Percentiles rank a stretch among this genome's conserved stretches.
Conservation (phyloP, 306 rosid species). For the Vigna hirtella region DNA sequence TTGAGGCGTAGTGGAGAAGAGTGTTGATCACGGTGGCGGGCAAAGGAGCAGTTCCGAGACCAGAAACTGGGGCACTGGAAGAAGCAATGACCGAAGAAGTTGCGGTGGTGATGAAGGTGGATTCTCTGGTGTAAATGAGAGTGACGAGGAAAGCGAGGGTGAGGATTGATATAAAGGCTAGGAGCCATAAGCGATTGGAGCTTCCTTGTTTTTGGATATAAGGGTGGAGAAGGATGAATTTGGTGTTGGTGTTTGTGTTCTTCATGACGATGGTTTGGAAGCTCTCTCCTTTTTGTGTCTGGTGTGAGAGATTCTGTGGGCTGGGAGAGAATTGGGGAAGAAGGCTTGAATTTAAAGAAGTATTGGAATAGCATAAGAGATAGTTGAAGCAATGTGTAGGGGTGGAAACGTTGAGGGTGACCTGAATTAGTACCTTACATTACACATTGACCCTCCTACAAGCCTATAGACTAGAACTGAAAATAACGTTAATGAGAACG, state of each 20-base stretch:
- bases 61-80: conserved; percentile 36
- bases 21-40: conserved; percentile 86
- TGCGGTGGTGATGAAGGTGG: conserved; percentile 48
- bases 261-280: conserved; percentile 57
- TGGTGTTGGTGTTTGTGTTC: conserved; percentile 72
- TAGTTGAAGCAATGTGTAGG: conserved; percentile 54
- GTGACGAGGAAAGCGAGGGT: conserved; percentile 84
- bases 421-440: conserved; percentile 54
- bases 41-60: conserved; percentile 40
- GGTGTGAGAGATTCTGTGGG: conserved; percentile 44
- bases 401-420: conserved; percentile 50
- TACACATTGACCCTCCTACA: conserved; percentile 51
- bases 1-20: conserved; percentile 82
- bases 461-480: conserved; percentile 45
- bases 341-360: conserved; percentile 66
- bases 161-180: conserved; percentile 81
- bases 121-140: conserved; percentile 77
- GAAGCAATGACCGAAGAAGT: conserved; percentile 43
- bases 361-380: conserved; percentile 49
- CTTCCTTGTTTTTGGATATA: conserved; percentile 94
- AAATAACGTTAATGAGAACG: conserved; percentile 35
- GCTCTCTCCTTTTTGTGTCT: conserved; percentile 25
- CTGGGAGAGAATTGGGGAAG: conserved; percentile 48
- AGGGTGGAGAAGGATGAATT: conserved; percentile 96
- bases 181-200: conserved; percentile 85